Evolutionary conservation across 345 rosid species (phyloP), one percentile per base, ranked within the genome.

Genomic region (Sonneratia caseolaris): DNA sequence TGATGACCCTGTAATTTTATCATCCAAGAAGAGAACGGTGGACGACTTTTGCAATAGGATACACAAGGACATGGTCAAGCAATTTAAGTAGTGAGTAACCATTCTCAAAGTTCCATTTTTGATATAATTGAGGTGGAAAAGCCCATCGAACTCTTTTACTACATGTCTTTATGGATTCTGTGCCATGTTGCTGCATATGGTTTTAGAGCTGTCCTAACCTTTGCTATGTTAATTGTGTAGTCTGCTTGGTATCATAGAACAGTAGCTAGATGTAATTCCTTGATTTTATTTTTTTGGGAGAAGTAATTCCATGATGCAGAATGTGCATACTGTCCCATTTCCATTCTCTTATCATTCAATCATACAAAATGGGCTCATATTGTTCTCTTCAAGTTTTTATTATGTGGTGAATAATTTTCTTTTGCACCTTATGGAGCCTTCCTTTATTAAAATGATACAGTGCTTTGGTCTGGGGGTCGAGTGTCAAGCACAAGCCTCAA

Each of bases 401-500:
- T 38, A n/a, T 16, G 24, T 40, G n/a, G 5, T 21, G 32, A 18
- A 57, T 57, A 21, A 57, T 6, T 35, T 36, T 56, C 27, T 16
- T n/a, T 14, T 40, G 27, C 43, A 21, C 51, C 59, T 48, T 12
- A 37, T 40, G 43, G 62, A 64, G n/a, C 35, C 68, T 75, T 65
- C 56, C 68, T 75, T 18, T 70, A 73, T 55, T 37, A 40, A 74
- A 24, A 79, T 66, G 70, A 61, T 78, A 65, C 93, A 92, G 99
- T 69, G 97, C 97, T 70, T 77, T 95, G 40, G 97, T 92, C 11
- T 95, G 99, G 99, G 99, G 99, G 70, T 95, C 99, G 5, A 95
- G 99, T 45, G 97, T 68, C 5, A 95, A 95, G 81, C 99, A 95
- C 88, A 95, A 92, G 84, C 99, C 99, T 7, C 99, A 95, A 74